phyloP scores from a whole-genome alignment of 2,329 filamentous ascomycete genomes.

The Pseudogymnoascus sp. region DNA sequence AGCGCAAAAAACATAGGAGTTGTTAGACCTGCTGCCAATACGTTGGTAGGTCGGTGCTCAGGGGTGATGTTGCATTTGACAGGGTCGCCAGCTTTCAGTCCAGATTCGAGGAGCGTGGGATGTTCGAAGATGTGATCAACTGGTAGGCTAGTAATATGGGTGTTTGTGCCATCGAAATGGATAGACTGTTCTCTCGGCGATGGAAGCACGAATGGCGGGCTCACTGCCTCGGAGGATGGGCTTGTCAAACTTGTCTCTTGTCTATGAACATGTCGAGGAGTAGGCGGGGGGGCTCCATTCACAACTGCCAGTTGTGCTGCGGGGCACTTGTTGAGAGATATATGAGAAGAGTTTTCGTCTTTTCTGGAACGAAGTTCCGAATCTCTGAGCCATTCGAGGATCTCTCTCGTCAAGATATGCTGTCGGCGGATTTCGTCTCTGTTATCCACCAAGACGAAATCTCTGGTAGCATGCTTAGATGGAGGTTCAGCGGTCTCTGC shows the following conservation, averaged over 20 bases:
- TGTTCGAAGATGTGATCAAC: background rate
- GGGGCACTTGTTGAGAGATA: background rate
- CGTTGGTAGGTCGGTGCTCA: background rate
- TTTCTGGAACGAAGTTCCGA: background rate
- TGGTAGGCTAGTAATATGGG: background rate
- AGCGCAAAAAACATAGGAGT: background rate
- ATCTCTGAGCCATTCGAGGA: background rate
- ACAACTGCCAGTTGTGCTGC: background rate
- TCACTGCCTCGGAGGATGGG: background rate
- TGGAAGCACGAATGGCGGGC: background rate
- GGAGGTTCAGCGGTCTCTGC: too few species aligned
- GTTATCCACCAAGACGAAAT: too few species aligned
- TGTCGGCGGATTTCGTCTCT: too few species aligned
- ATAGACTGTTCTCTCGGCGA: background rate
- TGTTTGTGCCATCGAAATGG: background rate
- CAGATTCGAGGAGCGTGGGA: background rate
- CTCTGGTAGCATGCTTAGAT: too few species aligned
- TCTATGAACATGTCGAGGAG: background rate
- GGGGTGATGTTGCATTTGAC: background rate
- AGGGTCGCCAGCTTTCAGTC: background rate
- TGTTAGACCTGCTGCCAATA: background rate
- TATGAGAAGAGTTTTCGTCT: background rate
- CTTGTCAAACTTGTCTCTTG: background rate
- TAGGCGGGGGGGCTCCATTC: background rate
- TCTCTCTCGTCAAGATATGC: too few species aligned